Evolutionary conservation across 345 rosid species (phyloP).

Genomic region (Gossypium bickii): DNA sequence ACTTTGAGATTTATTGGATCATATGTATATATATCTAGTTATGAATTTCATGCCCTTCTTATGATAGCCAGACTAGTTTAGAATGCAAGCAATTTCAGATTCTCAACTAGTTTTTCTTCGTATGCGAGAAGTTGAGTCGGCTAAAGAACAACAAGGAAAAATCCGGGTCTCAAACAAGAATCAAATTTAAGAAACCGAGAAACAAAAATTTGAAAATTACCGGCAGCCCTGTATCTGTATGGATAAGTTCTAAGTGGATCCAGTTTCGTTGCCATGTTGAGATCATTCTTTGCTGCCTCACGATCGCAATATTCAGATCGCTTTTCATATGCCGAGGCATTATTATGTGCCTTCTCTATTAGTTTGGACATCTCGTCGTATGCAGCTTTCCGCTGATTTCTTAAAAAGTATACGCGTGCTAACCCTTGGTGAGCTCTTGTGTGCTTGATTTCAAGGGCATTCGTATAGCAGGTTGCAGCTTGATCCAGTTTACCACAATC

Average conservation of each 20-base stretch:
- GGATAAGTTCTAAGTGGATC: conserved; percentile 96
- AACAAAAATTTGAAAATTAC: conserved; percentile 33
- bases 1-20: not conserved
- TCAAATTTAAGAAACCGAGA: not conserved
- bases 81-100: not conserved
- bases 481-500: conserved; percentile 68
- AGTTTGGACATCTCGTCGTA: conserved; percentile 87
- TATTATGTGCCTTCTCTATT: conserved; percentile 61
- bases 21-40: not conserved
- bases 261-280: conserved; percentile 69
- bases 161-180: not conserved
- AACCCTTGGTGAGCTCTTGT: conserved; percentile 98
- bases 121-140: not conserved
- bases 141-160: not conserved
- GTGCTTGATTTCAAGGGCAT: conserved; percentile 80
- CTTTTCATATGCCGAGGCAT: conserved; percentile 87
- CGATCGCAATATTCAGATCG: conserved; percentile 88
- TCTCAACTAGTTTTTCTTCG: not conserved
- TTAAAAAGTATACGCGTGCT: conserved; percentile 71
- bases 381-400: conserved; percentile 67
- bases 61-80: not conserved
- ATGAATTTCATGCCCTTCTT: not conserved
- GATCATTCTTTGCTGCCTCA: conserved; percentile 72
- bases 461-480: conserved; percentile 74
- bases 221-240: conserved; percentile 93